These are phyloP conservation scores for Candida michaelii DNA, from an alignment of 805 yeast species.

Conservation along the genomic window DNA sequence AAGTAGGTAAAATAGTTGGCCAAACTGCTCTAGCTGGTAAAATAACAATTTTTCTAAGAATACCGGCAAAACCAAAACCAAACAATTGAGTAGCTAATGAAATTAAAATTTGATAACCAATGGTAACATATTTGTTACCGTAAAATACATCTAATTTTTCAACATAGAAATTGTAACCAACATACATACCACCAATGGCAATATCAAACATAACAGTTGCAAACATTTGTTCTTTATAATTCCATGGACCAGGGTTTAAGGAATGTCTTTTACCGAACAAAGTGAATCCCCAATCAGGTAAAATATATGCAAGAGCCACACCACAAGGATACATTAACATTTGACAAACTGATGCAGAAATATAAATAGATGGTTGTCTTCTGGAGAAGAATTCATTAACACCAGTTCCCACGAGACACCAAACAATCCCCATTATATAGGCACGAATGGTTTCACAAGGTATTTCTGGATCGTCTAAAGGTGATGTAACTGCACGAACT, in stretches of 20 bases:
- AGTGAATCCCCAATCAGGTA: conserved; percentile 42
- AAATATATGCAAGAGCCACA: conserved; percentile 25
- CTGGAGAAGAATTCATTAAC: conserved; percentile 56
- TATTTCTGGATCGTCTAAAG: conserved; percentile 47
- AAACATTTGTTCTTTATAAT: conserved; percentile 64
- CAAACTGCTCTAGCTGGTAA: conserved; percentile 27
- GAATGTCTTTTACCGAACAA: conserved; percentile 8
- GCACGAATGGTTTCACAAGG: conserved; percentile 53
- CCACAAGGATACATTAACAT: conserved; percentile 46
- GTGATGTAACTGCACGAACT: conserved; percentile 59
- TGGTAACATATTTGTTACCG: conserved; percentile 24
- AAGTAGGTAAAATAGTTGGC: conserved; percentile 28
- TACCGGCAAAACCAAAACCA: conserved; percentile 32
- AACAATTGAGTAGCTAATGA: conserved; percentile 23
- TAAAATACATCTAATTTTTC: conserved; percentile 24
- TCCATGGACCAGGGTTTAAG: conserved; percentile 45
- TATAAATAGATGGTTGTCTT: conserved; percentile 48
- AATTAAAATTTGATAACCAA: conserved; percentile 26
- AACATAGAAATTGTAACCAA: conserved; percentile 27
- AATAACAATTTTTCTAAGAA: conserved; percentile 25
- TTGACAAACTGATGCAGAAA: conserved; percentile 43
- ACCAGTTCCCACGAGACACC: conserved; percentile 51
- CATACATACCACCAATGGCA: conserved; percentile 22
- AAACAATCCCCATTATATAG: conserved; percentile 49
- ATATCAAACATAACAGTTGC: conserved; percentile 48